Conservation (phyloP, 2,329 filamentous ascomycete species). For the Fusarium cicatricum region DNA sequence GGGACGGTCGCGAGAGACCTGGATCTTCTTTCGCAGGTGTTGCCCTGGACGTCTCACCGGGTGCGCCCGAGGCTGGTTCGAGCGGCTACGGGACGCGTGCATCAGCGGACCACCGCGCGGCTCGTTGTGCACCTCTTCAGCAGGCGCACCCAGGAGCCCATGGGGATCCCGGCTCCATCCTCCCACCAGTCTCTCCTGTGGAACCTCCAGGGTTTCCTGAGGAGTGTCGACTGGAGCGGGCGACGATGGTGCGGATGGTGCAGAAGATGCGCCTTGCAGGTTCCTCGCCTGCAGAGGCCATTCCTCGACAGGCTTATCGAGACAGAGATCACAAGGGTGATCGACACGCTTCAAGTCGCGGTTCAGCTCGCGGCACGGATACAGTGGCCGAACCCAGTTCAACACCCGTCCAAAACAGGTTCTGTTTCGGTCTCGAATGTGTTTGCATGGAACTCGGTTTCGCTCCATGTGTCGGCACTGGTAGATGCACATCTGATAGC, state of each 20-base stretch:
- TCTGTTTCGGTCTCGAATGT: background rate
- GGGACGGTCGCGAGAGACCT: background rate
- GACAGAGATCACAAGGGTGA: slow-evolving; percentile 14
- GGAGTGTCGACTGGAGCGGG: background rate
- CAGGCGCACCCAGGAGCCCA: background rate
- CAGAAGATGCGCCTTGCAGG: no score
- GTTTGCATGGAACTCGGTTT: slow-evolving; percentile 10
- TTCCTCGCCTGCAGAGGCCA: background rate
- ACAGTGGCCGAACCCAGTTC: slow-evolving; percentile 2
- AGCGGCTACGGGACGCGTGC: background rate
- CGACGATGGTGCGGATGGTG: no score
- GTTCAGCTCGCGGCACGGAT: slow-evolving; percentile 1
- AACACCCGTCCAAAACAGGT: slow-evolving; percentile 6
- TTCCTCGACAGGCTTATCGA: background rate
- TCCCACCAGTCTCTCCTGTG: background rate
- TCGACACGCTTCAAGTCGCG: background rate
- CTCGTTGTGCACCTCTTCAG: background rate
- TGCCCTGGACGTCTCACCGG: background rate
- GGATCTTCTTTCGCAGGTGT: background rate
- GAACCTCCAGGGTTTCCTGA: background rate
- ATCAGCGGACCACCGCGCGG: background rate
- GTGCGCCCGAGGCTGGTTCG: slow-evolving; percentile 1
- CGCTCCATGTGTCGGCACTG: slow-evolving; percentile 34
- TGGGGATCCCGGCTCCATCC: background rate
- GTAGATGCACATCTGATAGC: slow-evolving; percentile 31